A percentile compares a stretch with the other conserved stretches of the same genome.
phyloP scores from a whole-genome alignment of 768 basidiomycete genomes.

The Russula emetica region DNA sequence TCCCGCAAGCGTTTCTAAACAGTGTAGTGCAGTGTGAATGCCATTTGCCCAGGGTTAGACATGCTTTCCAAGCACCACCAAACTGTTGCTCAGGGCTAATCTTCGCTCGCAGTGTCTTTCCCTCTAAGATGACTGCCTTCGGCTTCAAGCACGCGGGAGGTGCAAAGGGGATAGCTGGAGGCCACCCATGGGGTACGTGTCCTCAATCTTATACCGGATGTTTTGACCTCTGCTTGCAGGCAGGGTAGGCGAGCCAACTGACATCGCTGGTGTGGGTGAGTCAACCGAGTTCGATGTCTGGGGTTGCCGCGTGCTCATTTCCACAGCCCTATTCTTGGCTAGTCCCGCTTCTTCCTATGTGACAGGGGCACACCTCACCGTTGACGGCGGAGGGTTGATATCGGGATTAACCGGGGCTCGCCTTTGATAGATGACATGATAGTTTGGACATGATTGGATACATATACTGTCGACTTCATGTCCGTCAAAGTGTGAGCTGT shows the following conservation, averaged over 20 bases:
- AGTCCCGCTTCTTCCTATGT: conserved; percentile 71
- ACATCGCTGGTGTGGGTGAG: conserved; percentile 62
- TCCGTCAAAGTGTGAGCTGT: not conserved
- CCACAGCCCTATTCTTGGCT: conserved; percentile 36
- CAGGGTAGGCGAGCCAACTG: conserved; percentile 58
- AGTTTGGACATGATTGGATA: not conserved
- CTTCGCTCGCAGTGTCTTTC: conserved; percentile 52
- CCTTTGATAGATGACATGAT: conserved; percentile 2
- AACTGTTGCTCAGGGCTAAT: not conserved
- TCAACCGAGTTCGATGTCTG: not conserved
- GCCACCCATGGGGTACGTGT: conserved; percentile 60
- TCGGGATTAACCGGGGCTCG: conserved; percentile 6
- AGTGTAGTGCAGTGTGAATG: conserved; percentile 57
- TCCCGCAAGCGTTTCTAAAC: not conserved
- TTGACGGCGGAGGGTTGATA: conserved; percentile 50
- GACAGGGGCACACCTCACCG: conserved; percentile 64
- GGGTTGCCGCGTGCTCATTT: not conserved
- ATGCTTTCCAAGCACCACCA: not conserved
- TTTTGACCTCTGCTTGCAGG: conserved; percentile 39
- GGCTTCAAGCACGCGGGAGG: conserved; percentile 55
- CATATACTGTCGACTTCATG: not conserved
- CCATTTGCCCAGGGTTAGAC: conserved; percentile 72
- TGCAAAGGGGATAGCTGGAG: conserved; percentile 42
- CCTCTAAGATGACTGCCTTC: conserved; percentile 80
- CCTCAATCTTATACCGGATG: not conserved